These are phyloP conservation scores for Testicularia cyperi DNA, from an alignment of 1,284 basidiomycete genomes.

Conservation along the genomic window DNA sequence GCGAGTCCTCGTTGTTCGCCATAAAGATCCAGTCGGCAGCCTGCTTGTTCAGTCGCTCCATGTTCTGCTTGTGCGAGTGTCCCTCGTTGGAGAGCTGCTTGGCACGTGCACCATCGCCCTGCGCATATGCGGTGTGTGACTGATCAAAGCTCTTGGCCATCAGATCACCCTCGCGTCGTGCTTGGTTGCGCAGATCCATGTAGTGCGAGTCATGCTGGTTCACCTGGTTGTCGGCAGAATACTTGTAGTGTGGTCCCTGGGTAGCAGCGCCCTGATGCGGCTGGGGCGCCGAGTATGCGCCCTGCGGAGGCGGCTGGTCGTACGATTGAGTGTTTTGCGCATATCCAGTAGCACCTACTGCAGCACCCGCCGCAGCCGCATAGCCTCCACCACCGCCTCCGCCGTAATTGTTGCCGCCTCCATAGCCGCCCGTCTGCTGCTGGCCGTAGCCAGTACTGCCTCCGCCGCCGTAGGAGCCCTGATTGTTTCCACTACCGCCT, in stretches of 20 bases:
- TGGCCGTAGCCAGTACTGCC: conserved; percentile 11
- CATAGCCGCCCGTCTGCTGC: conserved; percentile 1
- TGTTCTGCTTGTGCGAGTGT: conserved; percentile 75
- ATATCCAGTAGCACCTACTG: background rate
- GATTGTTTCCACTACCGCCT: conserved; percentile 10
- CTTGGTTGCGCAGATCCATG: conserved; percentile 49
- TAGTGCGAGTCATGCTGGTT: conserved; percentile 57
- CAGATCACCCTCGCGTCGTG: conserved; percentile 52
- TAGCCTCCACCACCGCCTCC: conserved; percentile 9
- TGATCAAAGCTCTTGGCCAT: conserved; percentile 56
- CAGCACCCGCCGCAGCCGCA: conserved; percentile 13
- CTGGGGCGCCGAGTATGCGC: conserved; percentile 35
- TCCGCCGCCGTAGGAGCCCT: conserved; percentile 5
- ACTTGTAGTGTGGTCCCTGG: conserved; percentile 41
- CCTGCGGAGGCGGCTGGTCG: conserved; percentile 41
- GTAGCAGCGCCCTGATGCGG: conserved; percentile 17
- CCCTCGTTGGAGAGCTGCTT: conserved; percentile 82
- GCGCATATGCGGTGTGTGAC: conserved; percentile 66
- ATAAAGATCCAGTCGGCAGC: conserved; percentile 87
- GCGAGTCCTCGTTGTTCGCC: conserved; percentile 50
- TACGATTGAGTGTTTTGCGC: too few species aligned
- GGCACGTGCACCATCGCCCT: conserved; percentile 75
- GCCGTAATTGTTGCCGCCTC: conserved; percentile 1
- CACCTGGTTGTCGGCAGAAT: conserved; percentile 50
- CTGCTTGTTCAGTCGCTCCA: conserved; percentile 79